A percentile compares a stretch with the other conserved stretches of the same genome.
phyloP scores from a whole-genome alignment of 2,329 filamentous ascomycete genomes.

The Cercospora zeina region DNA sequence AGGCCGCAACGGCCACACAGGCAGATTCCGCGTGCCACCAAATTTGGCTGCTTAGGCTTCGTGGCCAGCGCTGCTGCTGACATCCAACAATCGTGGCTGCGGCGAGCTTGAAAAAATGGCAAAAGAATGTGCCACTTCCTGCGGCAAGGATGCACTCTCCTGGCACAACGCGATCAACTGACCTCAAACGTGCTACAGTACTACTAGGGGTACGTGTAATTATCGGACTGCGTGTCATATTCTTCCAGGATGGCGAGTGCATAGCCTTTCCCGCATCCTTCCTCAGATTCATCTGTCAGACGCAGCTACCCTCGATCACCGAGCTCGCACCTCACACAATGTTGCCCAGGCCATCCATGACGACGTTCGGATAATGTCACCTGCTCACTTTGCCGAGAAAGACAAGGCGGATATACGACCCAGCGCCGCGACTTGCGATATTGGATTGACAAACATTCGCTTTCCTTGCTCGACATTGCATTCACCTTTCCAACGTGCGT shows the following conservation, averaged over 20 bases:
- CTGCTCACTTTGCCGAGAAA: background rate
- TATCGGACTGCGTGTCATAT: slow-evolving; percentile 4
- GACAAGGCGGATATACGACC: background rate
- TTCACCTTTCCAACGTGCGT: background rate
- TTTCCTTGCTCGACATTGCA: background rate
- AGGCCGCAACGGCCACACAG: background rate
- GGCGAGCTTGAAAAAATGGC: background rate
- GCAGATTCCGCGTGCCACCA: background rate
- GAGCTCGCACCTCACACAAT: slow-evolving; percentile 2
- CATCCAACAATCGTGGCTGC: slow-evolving; percentile 5
- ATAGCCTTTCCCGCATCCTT: background rate
- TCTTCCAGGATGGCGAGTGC: background rate
- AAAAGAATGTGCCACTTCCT: background rate
- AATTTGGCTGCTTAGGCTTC: slow-evolving; percentile 5
- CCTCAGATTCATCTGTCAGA: background rate
- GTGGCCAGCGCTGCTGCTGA: slow-evolving; percentile 3
- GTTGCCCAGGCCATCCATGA: slow-evolving; percentile 3
- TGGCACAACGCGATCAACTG: background rate
- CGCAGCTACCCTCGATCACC: slow-evolving; percentile 4
- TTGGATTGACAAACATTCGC: background rate
- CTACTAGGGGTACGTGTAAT: slow-evolving; percentile 5
- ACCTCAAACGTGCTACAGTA: background rate
- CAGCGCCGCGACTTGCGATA: background rate
- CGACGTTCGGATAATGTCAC: background rate
- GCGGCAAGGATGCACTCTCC: background rate